Conservation (phyloP, 495 filamentous ascomycete species). For the Hypoxylon crocopeplum region DNA sequence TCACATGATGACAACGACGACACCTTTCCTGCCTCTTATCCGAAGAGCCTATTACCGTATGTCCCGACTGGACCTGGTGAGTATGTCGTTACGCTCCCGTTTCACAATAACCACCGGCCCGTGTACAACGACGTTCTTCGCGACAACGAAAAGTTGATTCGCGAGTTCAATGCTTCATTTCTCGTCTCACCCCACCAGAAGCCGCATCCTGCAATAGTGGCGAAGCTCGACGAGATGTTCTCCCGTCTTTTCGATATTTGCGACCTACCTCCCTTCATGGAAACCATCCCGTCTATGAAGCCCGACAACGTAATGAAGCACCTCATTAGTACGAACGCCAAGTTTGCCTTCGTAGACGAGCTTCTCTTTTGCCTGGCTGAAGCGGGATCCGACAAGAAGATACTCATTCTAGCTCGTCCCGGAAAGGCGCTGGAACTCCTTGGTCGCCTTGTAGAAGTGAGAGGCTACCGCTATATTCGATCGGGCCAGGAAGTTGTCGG, state of each 20-base stretch:
- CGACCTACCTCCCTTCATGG: conserved; percentile 50
- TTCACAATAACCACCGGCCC: conserved; percentile 44
- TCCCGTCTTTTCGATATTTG: conserved; percentile 48
- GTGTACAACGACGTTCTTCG: conserved; percentile 49
- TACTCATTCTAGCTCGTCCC: conserved; percentile 50
- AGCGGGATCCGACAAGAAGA: conserved; percentile 40
- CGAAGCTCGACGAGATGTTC: conserved; percentile 48
- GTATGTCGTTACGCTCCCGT: conserved; percentile 50
- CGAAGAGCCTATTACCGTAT: conserved; percentile 26
- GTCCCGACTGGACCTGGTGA: conserved; percentile 33
- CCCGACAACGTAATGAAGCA: conserved; percentile 45
- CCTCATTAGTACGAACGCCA: conserved; percentile 49
- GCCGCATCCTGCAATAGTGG: conserved; percentile 37
- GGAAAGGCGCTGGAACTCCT: conserved; percentile 49
- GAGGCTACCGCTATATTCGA: conserved; percentile 36
- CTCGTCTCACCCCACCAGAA: conserved; percentile 14
- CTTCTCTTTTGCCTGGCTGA: conserved; percentile 40
- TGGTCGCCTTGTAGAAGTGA: conserved; percentile 41
- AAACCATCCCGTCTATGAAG: conserved; percentile 39
- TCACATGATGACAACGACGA: conserved; percentile 29
- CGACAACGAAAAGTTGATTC: conserved; percentile 45
- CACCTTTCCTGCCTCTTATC: conserved; percentile 14
- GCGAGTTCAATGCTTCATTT: conserved; percentile 43
- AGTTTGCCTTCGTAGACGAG: conserved; percentile 55
- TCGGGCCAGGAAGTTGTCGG: conserved; percentile 30